Base-by-base conservation (phyloP, 345 rosid species). In the Odontarrhena argentea region DNA sequence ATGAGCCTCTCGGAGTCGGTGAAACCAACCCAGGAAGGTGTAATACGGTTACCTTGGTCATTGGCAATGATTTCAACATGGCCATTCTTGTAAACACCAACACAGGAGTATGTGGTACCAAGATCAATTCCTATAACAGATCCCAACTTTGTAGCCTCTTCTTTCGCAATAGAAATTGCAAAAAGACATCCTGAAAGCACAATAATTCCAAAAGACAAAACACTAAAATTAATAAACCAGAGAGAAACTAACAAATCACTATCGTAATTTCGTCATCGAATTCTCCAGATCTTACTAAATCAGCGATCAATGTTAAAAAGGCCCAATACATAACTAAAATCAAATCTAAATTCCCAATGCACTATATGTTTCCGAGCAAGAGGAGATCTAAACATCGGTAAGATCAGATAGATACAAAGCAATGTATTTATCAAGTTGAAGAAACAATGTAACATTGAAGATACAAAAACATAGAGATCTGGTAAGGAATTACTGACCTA, bases 11-110 rank as follows among this genome's bases (percentile, higher is more conserved):
- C 98, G 13, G 79, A 60, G 54, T 93, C 98, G 0, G 98, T 90
- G 86, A 93, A 93, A 62, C 78, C 98, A 8, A 93, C 98, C 98
- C 97, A 93, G 0, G 98, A 93, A 14, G 98, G 98, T 46, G 98
- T 93, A 47, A 93, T 90, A 77, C 97, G 91, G 79, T 93, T 93
- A 14, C 98, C 97, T 76, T 93, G 98, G 78, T 93, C 98, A 67
- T 93, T 93, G 43, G 98, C 97, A 78, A 93, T 90, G 76, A 93
- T 93, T 59, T 93, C 98, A 0, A 93, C 98, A 70, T 93, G 96
- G 37, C 98, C 98, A 32, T 88, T 88, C 80, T 86, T 90, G 84
- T 93, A 93, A 37, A 93, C 98, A 75, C 97, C 98, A 43, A 93
- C 98, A 77, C 98, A 93, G 0, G 98, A 93, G 57, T 93, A 93